These are phyloP conservation scores for Moringa oleifera DNA, from an alignment of 345 rosid species.

Conservation along the genomic window DNA sequence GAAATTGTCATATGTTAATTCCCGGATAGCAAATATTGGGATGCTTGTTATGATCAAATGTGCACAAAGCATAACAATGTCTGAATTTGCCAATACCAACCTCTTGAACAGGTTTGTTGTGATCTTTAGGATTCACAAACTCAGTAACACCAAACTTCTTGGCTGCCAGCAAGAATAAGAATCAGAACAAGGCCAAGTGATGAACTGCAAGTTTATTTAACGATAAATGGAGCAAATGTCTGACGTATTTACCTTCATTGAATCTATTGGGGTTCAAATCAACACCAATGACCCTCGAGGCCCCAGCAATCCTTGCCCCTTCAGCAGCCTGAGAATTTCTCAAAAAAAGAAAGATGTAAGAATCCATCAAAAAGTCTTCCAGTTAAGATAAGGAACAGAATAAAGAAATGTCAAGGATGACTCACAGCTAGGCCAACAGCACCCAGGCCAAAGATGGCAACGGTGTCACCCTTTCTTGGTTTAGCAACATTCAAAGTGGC, in stretches of 20 bases:
- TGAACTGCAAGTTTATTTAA: background rate
- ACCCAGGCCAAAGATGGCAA: slow-evolving; percentile 68
- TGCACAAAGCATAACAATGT: background rate
- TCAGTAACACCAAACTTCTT: slow-evolving; percentile 62
- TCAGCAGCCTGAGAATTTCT: slow-evolving; percentile 49
- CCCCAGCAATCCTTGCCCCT: slow-evolving; percentile 72
- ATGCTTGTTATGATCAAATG: too few species aligned
- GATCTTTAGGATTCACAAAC: slow-evolving; percentile 62
- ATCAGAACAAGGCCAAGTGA: background rate
- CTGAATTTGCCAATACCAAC: slow-evolving; percentile 18
- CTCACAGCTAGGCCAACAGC: slow-evolving; percentile 74
- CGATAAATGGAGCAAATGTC: background rate
- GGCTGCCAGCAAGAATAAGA: slow-evolving; percentile 32
- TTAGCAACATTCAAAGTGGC: slow-evolving; percentile 78
- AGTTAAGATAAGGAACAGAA: background rate
- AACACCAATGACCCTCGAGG: slow-evolving; percentile 69
- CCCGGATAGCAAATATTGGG: too few species aligned
- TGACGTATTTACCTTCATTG: slow-evolving; percentile 24
- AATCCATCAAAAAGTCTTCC: background rate
- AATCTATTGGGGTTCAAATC: slow-evolving; percentile 63
- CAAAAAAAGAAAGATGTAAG: background rate
- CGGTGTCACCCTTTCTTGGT: slow-evolving; percentile 57
- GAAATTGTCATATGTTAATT: slow-evolving; percentile 1
- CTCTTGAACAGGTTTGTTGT: slow-evolving; percentile 66
- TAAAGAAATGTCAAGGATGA: background rate